A percentile compares a stretch with the other conserved stretches of the same genome.
These are phyloP conservation scores for Candida oleophila DNA, from an alignment of 805 yeast genomes.

Conservation along the genomic window DNA sequence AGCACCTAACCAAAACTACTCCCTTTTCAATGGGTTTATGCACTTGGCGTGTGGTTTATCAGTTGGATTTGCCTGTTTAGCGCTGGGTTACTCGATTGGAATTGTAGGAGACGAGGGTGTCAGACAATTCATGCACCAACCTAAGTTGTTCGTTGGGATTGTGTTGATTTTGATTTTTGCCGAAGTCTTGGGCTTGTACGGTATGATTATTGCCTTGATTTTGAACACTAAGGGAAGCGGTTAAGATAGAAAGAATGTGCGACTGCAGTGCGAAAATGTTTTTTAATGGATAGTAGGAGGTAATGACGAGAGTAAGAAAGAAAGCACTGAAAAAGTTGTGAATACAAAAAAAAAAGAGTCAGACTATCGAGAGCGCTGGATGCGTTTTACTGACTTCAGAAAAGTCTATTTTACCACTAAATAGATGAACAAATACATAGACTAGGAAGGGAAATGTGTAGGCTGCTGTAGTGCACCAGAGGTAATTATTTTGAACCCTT, in stretches of 20 bases:
- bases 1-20: constrained; percentile 74
- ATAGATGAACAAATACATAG: neutral
- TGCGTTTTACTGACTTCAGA: neutral
- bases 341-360: no score
- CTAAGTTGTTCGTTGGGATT: constrained; percentile 84
- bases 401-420: neutral
- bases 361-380: neutral
- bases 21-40: constrained; percentile 95
- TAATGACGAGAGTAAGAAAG: no score
- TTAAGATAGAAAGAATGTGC: constrained; percentile 16
- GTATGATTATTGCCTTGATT: constrained; percentile 92
- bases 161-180: constrained; percentile 87
- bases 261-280: no score
- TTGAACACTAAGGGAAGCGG: constrained; percentile 86
- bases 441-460: neutral
- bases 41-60: constrained; percentile 94
- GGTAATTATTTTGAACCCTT: no score
- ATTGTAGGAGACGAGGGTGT: constrained; percentile 94
- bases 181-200: constrained; percentile 86
- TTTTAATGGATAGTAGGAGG: no score
- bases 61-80: constrained; percentile 94
- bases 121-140: constrained; percentile 83
- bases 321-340: no score
- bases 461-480: no score
- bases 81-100: constrained; percentile 96